A percentile compares a stretch with the other conserved stretches of the same genome.
phyloP scores from a whole-genome alignment of 495 filamentous ascomycete genomes.

The Talaromyces stipitatus region DNA sequence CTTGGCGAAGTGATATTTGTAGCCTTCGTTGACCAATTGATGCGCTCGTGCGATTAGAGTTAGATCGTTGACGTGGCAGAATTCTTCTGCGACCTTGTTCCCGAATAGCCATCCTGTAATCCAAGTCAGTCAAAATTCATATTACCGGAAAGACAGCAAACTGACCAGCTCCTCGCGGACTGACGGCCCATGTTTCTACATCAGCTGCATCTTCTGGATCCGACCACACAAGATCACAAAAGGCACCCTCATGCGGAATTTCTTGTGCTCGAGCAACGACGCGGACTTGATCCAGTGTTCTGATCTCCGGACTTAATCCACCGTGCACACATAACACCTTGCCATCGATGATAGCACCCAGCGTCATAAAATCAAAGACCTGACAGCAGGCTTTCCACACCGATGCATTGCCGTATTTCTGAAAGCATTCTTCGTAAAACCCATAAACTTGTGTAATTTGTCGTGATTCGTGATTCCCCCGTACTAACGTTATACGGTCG shows the following conservation, averaged over 20 bases:
- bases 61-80: conserved; percentile 97
- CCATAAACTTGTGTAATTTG: conserved; percentile 99
- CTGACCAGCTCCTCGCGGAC: conserved; percentile 75
- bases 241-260: conserved; percentile 96
- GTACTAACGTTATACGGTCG: conserved; percentile 88
- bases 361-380: conserved; percentile 95
- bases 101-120: conserved; percentile 80
- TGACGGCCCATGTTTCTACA: conserved; percentile 96
- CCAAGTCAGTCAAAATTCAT: background rate
- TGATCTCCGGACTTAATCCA: conserved; percentile 91
- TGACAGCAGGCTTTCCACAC: conserved; percentile 99
- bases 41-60: conserved; percentile 91
- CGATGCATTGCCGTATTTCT: conserved; percentile 95
- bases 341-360: conserved; percentile 94
- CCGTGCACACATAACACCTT: conserved; percentile 96
- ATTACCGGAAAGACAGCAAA: background rate
- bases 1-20: conserved; percentile 94
- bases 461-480: conserved; percentile 94
- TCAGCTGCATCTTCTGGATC: conserved; percentile 75
- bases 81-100: conserved; percentile 95
- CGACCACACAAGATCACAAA: conserved; percentile 97
- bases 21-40: conserved; percentile 96
- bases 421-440: conserved; percentile 97
- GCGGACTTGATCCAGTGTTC: conserved; percentile 94
- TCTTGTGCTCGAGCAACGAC: conserved; percentile 95